Conservation (phyloP, 179 eudicot species). For the Amaranthus tricolor region DNA sequence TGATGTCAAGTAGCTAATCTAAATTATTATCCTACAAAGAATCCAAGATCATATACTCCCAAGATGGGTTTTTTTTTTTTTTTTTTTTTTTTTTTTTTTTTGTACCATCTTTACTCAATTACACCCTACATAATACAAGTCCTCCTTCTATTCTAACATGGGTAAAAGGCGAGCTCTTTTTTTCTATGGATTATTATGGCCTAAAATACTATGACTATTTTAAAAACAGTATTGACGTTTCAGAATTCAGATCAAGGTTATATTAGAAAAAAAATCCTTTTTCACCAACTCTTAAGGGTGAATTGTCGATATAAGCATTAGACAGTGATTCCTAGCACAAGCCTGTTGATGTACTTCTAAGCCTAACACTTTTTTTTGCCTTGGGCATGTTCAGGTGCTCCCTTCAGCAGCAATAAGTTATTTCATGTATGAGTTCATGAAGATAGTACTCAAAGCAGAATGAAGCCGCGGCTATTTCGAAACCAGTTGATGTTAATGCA, state of each 20-base stretch:
- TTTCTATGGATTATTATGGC: neutral
- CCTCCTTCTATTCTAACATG: neutral
- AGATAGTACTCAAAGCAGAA: conserved; percentile 61
- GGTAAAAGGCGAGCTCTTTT: neutral
- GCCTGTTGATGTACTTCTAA: neutral
- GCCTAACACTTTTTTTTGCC: neutral
- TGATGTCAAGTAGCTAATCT: neutral
- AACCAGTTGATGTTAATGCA: neutral
- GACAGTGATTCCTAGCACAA: neutral
- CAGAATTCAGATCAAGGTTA: no score
- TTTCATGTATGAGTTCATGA: conserved; percentile 73
- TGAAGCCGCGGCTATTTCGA: conserved; percentile 22
- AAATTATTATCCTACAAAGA: neutral
- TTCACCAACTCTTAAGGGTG: no score
- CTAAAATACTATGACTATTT: neutral
- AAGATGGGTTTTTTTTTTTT: no score
- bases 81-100: no score
- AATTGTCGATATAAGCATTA: neutral
- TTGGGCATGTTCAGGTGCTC: conserved; percentile 44
- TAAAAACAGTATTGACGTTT: no score
- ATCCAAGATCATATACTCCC: conserved; percentile 3
- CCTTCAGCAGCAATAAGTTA: conserved; percentile 72
- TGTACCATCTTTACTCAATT: neutral
- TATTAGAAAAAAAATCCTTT: no score
- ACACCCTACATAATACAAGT: neutral